A percentile compares a stretch with the other conserved stretches of the same genome.
Conservation (phyloP, 768 basidiomycete genomes). For the Cyclocybe aegerita region DNA sequence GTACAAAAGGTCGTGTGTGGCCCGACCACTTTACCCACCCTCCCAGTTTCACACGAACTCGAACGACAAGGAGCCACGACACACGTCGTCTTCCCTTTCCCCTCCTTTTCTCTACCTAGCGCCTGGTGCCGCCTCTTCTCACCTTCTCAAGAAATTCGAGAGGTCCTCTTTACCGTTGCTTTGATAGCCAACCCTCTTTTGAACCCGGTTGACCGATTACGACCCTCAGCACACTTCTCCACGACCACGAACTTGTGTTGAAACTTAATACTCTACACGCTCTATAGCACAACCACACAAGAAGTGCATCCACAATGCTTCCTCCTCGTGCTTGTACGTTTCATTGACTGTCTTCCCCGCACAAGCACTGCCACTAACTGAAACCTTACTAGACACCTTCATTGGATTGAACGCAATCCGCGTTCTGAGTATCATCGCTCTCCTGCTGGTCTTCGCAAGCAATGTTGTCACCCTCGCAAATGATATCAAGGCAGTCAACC, state of each 20-base stretch:
- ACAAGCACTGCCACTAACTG: not conserved
- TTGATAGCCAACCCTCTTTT: conserved; percentile 15
- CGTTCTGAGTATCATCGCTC: conserved; percentile 72
- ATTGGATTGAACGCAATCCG: conserved; percentile 80
- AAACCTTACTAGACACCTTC: conserved; percentile 50
- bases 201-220: not conserved
- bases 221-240: conserved; percentile 1
- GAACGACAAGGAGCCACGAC: conserved; percentile 1
- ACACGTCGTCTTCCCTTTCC: conserved; percentile 8
- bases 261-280: not conserved
- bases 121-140: conserved; percentile 15
- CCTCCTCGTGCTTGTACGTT: conserved; percentile 38
- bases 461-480: conserved; percentile 72
- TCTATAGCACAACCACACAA: not conserved
- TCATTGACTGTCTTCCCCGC: not conserved
- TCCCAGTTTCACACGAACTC: not conserved
- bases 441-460: conserved; percentile 79
- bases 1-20: conserved; percentile 1
- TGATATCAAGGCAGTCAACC: conserved; percentile 76
- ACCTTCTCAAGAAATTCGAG: conserved; percentile 2
- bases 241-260: not conserved
- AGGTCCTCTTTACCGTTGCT: conserved; percentile 6
- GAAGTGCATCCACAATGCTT: conserved; percentile 22
- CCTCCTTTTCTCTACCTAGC: conserved; percentile 10
- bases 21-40: conserved; percentile 1